A percentile compares a stretch with the other conserved stretches of the same genome.
phyloP scores from a whole-genome alignment of 2,329 filamentous ascomycete species.

The Ceratocystis harringtonii region DNA sequence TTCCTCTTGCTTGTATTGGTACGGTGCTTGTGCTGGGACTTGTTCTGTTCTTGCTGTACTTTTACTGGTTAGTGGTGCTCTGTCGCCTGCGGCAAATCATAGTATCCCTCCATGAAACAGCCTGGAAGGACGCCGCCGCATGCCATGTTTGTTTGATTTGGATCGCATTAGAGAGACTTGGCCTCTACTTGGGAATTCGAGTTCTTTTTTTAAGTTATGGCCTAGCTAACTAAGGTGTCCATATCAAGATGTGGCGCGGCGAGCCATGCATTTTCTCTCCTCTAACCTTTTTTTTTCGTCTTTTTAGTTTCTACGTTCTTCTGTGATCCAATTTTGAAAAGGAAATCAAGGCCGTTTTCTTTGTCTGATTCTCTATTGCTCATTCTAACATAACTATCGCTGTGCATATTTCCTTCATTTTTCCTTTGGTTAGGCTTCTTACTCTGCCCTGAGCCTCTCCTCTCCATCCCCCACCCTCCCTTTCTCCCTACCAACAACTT shows the following conservation, averaged over 20 bases:
- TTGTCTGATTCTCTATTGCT: background rate
- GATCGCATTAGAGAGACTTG: background rate
- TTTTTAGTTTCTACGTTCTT: background rate
- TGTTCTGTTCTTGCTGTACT: background rate
- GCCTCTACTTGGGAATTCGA: background rate
- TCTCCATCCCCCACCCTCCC: background rate
- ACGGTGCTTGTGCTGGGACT: too few relatives aligned
- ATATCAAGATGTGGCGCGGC: background rate
- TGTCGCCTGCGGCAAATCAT: background rate
- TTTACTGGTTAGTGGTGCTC: background rate
- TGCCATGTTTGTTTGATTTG: background rate
- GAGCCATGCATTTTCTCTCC: background rate
- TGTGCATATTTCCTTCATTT: background rate
- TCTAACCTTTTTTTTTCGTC: background rate
- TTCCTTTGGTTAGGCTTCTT: background rate
- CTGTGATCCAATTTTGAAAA: background rate
- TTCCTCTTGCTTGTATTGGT: too few relatives aligned
- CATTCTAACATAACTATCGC: background rate
- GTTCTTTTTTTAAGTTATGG: conserved; percentile 1
- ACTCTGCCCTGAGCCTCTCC: background rate
- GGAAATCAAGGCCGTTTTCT: background rate
- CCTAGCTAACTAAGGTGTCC: background rate
- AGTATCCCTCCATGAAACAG: background rate
- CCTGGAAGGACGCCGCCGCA: background rate
- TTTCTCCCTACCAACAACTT: background rate